Evolutionary conservation across 2,329 filamentous ascomycete genomes (phyloP).

Genomic region (Trichoderma aggressivum): DNA sequence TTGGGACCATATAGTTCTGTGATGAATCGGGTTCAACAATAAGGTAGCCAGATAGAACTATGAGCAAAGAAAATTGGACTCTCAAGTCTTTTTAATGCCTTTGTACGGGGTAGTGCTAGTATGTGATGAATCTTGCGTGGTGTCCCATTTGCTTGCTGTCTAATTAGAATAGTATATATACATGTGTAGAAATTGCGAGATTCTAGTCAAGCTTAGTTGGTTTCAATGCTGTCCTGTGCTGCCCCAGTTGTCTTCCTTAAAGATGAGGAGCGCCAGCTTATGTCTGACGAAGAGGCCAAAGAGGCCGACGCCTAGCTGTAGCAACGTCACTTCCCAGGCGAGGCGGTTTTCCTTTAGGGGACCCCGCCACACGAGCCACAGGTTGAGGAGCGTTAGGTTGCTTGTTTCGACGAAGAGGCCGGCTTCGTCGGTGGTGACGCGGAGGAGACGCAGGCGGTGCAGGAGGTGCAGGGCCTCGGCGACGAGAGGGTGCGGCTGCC

Average conservation of each 20-base stretch:
- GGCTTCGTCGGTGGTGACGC: conserved; percentile 62
- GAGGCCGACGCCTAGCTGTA: conserved; percentile 76
- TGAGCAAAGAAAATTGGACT: background rate
- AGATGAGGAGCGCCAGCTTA: conserved; percentile 79
- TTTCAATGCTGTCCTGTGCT: conserved; percentile 34
- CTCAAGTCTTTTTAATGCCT: background rate
- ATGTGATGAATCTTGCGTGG: background rate
- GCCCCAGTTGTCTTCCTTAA: conserved; percentile 80
- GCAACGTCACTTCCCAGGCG: conserved; percentile 71
- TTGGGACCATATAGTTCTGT: background rate
- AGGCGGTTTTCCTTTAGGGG: conserved; percentile 84
- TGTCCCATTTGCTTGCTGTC: background rate
- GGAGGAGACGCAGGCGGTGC: conserved; percentile 63
- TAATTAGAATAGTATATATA: background rate
- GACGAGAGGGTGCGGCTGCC: conserved; percentile 65
- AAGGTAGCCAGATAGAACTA: conserved; percentile 1
- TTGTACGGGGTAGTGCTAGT: background rate
- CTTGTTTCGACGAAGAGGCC: conserved; percentile 74
- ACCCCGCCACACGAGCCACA: conserved; percentile 95
- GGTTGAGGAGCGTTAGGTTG: conserved; percentile 90
- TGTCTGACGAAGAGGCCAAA: conserved; percentile 83
- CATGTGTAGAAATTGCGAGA: background rate
- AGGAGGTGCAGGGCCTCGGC: conserved; percentile 64
- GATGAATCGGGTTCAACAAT: background rate
- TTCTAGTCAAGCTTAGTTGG: background rate